Conservation (phyloP, 164 flowering plant genomes). For the Malania oleifera region DNA sequence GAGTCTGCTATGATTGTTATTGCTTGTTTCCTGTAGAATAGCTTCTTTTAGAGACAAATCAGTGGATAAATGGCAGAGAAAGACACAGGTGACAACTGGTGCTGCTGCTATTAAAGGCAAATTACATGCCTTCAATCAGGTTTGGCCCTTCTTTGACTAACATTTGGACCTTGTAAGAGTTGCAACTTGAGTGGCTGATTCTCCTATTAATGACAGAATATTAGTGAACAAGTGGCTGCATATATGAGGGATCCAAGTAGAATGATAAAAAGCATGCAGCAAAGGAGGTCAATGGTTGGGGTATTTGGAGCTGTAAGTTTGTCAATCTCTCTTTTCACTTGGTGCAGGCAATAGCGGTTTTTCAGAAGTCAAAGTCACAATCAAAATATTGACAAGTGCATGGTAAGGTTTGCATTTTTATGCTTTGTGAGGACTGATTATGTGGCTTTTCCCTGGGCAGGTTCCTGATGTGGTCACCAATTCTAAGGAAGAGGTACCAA, state of each 20-base stretch:
- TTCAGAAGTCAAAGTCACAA: too few relatives aligned
- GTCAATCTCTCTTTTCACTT: background rate
- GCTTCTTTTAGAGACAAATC: constrained; percentile 71
- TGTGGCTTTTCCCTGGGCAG: constrained; percentile 23
- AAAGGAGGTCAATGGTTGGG: constrained; percentile 52
- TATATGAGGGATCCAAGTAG: constrained; percentile 96
- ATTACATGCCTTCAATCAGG: constrained; percentile 93
- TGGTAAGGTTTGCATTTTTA: background rate
- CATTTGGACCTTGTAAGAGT: background rate
- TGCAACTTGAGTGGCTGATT: background rate
- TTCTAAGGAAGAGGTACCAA: constrained; percentile 26
- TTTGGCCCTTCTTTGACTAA: constrained; percentile 18
- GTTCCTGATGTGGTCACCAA: constrained; percentile 23
- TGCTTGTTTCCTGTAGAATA: constrained; percentile 41
- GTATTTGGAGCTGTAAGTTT: constrained; percentile 66
- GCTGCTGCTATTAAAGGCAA: constrained; percentile 80
- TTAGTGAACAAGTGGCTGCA: constrained; percentile 85
- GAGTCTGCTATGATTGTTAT: background rate
- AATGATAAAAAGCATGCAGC: constrained; percentile 85
- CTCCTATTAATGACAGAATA: constrained; percentile 43
- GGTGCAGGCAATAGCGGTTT: background rate
- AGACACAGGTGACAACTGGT: constrained; percentile 84
- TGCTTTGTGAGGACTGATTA: background rate
- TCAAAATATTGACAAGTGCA: too few relatives aligned
- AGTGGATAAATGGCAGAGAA: constrained; percentile 95